Conservation (phyloP, 371 early-diverging fungal genomes). For the Synchytrium microbalum region DNA sequence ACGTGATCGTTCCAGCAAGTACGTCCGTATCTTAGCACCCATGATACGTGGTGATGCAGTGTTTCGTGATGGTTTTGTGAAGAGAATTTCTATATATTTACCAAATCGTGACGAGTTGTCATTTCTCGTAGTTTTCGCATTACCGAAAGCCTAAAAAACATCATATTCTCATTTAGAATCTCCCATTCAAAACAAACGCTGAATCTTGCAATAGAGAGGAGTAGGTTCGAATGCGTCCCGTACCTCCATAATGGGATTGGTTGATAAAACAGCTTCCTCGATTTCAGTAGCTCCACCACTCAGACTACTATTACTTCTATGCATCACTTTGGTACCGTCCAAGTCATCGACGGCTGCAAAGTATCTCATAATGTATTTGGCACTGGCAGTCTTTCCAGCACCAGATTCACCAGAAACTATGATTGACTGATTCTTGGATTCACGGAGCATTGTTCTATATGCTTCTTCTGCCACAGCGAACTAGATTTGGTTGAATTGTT, state of each 20-base stretch:
- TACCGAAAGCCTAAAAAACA: constrained; percentile 84
- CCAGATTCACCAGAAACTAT: constrained; percentile 87
- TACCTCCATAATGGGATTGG: constrained; percentile 97
- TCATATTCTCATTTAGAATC: constrained; percentile 19
- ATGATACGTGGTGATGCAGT: constrained; percentile 64
- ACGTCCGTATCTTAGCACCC: constrained; percentile 95
- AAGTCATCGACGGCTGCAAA: constrained; percentile 81
- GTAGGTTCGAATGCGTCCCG: not conserved
- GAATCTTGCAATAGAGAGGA: not conserved
- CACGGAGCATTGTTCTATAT: constrained; percentile 87
- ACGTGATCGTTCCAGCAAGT: constrained; percentile 96
- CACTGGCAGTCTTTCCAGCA: constrained; percentile 99
- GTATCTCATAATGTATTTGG: constrained; percentile 98
- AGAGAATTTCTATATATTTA: constrained; percentile 91
- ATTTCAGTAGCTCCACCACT: constrained; percentile 30
- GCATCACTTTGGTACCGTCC: constrained; percentile 20
- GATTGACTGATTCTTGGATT: constrained; percentile 37
- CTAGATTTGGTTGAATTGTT: constrained; percentile 9
- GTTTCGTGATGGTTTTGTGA: constrained; percentile 42
- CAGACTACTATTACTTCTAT: not conserved
- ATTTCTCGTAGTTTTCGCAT: constrained; percentile 99
- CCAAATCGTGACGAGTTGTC: constrained; percentile 98
- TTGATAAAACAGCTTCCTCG: constrained; percentile 56
- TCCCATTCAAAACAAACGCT: not conserved
- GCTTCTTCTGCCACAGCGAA: constrained; percentile 98